Evolutionary conservation across 2,329 filamentous ascomycete species (phyloP), one percentile per base, ranked within the genome.

Genomic region (Colletotrichum karsti): DNA sequence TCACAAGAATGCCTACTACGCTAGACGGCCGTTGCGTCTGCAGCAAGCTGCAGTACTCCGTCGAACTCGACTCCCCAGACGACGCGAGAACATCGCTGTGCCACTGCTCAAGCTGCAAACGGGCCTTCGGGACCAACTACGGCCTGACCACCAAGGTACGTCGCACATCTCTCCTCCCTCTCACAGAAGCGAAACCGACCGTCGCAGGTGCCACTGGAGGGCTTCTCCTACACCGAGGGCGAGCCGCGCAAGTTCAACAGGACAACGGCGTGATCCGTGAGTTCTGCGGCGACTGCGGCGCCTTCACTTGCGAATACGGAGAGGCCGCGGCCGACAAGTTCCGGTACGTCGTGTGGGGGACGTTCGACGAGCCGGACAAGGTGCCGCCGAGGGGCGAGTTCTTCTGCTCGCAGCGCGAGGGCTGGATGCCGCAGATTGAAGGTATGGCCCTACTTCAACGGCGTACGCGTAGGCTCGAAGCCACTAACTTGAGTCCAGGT

Each of bases 371-470:
- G 20, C 82, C 82, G 0, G 82, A 84, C 13, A 78, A 75, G 56
- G 73, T 87, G 9, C 82, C 84, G 6, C 85, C 85, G 0, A 87
- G 86, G 71, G 85, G 85, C 0, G 85, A 88, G 69, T 88, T 88
- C 76, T 88, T 87, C 70, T 87, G 84, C 73, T 84, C 79, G 58
- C 73, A 78, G 41, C 76, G 83, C 63, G 77, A 80, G 5, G 74
- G 71, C 1, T 88, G 86, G 86, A 86, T 86, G 83, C 84, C 83
- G 3, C 80, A 84, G 71, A 77, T 85, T 54, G 78, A 78, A 41
- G 77, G 83, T 83, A 71, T n/a, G n/a, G n/a, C n/a, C 18, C 4
- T 33, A 3, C 53, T 15, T 2, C 22, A 7, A 8, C 10, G 8
- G 0, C 37, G 18, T 12, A n/a, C 7, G 4, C 3, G 10, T 12